Evolutionary conservation across 768 basidiomycete species (phyloP), one percentile per base, ranked within the genome.

Genomic region (Suillus plorans): DNA sequence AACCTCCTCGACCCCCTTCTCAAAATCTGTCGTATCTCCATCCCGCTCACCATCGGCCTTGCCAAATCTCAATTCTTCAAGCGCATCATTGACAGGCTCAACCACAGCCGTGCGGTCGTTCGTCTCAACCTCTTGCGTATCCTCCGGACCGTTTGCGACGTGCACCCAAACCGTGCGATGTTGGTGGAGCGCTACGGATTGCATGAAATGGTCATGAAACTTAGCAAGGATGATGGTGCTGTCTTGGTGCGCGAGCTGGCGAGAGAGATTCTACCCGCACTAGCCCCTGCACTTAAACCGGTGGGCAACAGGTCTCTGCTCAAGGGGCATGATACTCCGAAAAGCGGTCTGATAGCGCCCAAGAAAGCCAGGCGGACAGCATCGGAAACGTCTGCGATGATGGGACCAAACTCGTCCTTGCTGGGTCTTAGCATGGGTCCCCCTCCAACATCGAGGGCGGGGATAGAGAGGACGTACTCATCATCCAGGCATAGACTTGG

Each of bases 161-260:
- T 89, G 9, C 92, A 96, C 69, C 94, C 94, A 3, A 95, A 95
- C 70, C 84, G 90, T 10, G 87, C 88, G 3, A 85, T 88, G 70
- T 80, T 96, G 58, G 92, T 97, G 31, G 90, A 92, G 72, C 82
- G 86, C 56, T 97, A 92, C 72, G 92, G 91, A 0, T 78, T 97
- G 60, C 81, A 91, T 63, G 90, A 89, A 41, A 87, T 95, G 4
- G 93, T 99, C 63, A 86, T 89, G 68, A 84, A 85, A 66, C 79
- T 98, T 58, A 93, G 92, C 72, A 84, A 87, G 67, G 88, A 89
- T 59, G 97, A 99, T 74, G 91, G 88, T 14, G 95, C 97, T 0
- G 90, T 99, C 20, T 84, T 99, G 36, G 95, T 97, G 20, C 83
- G 92, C 64, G 93, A 98, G 74, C 77, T 97, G 53, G 94, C 94